phyloP scores from a whole-genome alignment of 805 yeast species.

The Tetrapisispora iriomotensis region DNA sequence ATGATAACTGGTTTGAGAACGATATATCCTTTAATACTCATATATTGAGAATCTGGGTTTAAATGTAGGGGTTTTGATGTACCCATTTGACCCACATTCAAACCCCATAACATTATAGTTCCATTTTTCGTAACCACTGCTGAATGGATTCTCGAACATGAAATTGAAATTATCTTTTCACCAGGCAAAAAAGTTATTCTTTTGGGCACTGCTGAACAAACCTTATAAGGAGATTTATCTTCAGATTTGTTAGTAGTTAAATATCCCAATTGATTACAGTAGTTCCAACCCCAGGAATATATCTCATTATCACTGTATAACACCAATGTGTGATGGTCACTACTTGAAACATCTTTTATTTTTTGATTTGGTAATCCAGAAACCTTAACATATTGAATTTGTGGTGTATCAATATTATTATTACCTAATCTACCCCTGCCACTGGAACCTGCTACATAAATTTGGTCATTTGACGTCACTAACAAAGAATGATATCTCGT shows the following conservation, averaged over 20 bases:
- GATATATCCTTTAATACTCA: slow-evolving; percentile 32
- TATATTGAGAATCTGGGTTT: slow-evolving; percentile 36
- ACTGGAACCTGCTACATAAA: slow-evolving; percentile 58
- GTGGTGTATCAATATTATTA: slow-evolving; percentile 32
- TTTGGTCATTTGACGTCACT: slow-evolving; percentile 42
- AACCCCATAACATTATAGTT: slow-evolving; percentile 60
- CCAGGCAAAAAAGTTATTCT: slow-evolving; percentile 15
- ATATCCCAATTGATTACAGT: slow-evolving; percentile 57
- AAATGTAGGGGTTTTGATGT: slow-evolving; percentile 30
- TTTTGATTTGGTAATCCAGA: slow-evolving; percentile 30
- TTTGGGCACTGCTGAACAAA: slow-evolving; percentile 19
- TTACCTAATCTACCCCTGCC: slow-evolving; percentile 66
- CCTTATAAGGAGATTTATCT: slow-evolving; percentile 19
- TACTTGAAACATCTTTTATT: slow-evolving; percentile 35
- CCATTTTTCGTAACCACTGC: slow-evolving; percentile 43
- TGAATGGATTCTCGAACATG: slow-evolving; percentile 64
- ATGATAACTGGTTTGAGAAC: slow-evolving; percentile 13
- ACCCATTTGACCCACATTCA: slow-evolving; percentile 78
- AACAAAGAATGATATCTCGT: slow-evolving; percentile 60
- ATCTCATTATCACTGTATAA: slow-evolving; percentile 44
- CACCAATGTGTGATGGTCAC: slow-evolving; percentile 61
- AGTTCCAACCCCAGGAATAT: slow-evolving; percentile 73
- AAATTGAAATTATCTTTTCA: slow-evolving; percentile 33
- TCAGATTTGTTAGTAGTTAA: slow-evolving; percentile 24
- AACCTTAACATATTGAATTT: slow-evolving; percentile 37